Conservation (phyloP, 2,329 filamentous ascomycete species). For the Aspergillus clavatus region DNA sequence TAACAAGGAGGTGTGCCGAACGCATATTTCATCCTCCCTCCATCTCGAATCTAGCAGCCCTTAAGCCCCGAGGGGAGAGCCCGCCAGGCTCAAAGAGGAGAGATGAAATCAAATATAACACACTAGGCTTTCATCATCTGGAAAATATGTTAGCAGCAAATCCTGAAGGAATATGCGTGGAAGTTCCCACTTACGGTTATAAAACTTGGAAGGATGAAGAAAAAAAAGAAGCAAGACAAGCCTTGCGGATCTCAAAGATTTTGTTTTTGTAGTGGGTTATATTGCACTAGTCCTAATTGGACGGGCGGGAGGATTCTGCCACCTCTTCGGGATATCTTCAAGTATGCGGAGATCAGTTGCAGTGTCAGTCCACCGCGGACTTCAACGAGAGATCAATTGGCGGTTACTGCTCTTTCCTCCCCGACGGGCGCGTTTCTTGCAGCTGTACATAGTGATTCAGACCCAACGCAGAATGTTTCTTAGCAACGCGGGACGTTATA, state of each 20-base stretch:
- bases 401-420: background rate
- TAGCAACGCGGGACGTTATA: conserved; percentile 19
- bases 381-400: background rate
- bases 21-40: conserved; percentile 90
- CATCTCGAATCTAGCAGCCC: conserved; percentile 66
- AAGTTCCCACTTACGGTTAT: conserved; percentile 67
- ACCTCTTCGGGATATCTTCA: conserved; percentile 8
- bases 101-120: conserved; percentile 80
- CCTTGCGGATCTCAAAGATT: conserved; percentile 17
- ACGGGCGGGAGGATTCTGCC: conserved; percentile 20
- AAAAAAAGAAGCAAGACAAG: conserved; percentile 46
- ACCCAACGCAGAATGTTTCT: conserved; percentile 18
- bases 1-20: conserved; percentile 99
- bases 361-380: background rate
- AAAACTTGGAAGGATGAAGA: conserved; percentile 99
- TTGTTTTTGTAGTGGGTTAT: conserved; percentile 21
- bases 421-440: too few relatives aligned
- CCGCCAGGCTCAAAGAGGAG: conserved; percentile 59
- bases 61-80: conserved; percentile 82
- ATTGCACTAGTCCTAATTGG: conserved; percentile 20
- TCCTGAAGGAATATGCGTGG: conserved; percentile 17
- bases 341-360: conserved; percentile 1
- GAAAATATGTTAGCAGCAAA: conserved; percentile 10
- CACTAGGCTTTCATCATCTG: conserved; percentile 99
- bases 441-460: too few relatives aligned